These are phyloP conservation scores for Fagopyrum tataricum DNA, from an alignment of 148 eudicot species.

Conservation along the genomic window DNA sequence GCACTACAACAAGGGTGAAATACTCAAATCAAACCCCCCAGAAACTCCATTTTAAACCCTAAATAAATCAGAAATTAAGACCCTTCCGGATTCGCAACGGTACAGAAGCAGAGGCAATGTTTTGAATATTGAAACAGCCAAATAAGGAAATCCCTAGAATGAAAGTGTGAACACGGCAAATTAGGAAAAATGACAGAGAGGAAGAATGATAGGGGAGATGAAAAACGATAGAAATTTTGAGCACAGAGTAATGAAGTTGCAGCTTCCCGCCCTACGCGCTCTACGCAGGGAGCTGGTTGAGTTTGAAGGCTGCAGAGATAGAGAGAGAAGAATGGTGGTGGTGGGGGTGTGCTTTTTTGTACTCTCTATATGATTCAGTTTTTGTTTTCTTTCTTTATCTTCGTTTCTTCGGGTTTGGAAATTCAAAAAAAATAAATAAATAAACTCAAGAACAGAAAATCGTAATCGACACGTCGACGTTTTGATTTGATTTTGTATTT, in stretches of 20 bases:
- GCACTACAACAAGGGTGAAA: neutral
- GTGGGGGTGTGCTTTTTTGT: slow-evolving; percentile 1
- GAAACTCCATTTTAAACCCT: slow-evolving; percentile 8
- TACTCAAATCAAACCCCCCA: neutral
- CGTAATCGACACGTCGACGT: slow-evolving; percentile 8
- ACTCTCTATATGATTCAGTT: neutral
- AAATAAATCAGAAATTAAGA: neutral
- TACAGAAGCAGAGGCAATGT: neutral
- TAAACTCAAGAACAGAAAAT: neutral
- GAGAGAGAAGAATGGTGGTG: neutral
- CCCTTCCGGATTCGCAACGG: neutral
- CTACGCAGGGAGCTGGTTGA: neutral
- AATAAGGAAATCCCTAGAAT: slow-evolving; percentile 5
- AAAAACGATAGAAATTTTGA: neutral
- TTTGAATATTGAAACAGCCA: slow-evolving; percentile 2
- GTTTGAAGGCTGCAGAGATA: neutral
- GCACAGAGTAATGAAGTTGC: neutral
- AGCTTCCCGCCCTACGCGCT: slow-evolving; percentile 13
- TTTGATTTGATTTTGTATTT: neutral
- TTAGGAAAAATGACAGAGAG: slow-evolving; percentile 10
- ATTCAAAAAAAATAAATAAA: neutral
- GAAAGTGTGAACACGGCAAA: slow-evolving; percentile 11
- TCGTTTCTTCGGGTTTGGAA: neutral
- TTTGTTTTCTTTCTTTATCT: neutral
- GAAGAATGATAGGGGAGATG: neutral